These are phyloP conservation scores for Thoreauomyces humboldtii DNA, from an alignment of 192 early-diverging fungal species.

Conservation along the genomic window DNA sequence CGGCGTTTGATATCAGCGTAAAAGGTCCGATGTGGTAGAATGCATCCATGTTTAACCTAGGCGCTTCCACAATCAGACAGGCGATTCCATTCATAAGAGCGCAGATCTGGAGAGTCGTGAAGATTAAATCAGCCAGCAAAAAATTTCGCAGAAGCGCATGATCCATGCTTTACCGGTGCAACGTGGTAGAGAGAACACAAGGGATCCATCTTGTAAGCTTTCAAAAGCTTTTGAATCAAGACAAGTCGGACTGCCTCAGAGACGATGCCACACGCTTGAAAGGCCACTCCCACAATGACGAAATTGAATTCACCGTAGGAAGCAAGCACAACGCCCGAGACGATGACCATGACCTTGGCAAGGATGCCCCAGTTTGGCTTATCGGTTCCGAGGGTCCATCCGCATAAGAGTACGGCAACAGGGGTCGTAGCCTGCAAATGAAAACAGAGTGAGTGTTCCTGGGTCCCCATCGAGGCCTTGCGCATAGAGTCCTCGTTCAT, in stretches of 20 bases:
- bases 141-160: background rate
- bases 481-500: background rate
- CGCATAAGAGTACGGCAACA: constrained; percentile 26
- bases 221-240: constrained; percentile 34
- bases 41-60: background rate
- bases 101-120: constrained; percentile 17
- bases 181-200: constrained; percentile 33
- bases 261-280: constrained; percentile 26
- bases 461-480: too few species aligned
- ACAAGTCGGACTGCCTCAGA: constrained; percentile 34
- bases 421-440: constrained; percentile 31
- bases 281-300: constrained; percentile 23
- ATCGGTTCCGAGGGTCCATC: constrained; percentile 4
- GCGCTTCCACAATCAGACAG: constrained; percentile 22
- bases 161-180: constrained; percentile 29
- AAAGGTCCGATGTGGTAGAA: constrained; percentile 13
- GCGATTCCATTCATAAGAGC: constrained; percentile 36
- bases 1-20: constrained; percentile 26
- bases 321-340: constrained; percentile 32
- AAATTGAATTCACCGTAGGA: constrained; percentile 36
- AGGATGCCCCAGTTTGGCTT: constrained; percentile 13
- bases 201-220: constrained; percentile 35
- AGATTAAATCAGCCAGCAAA: background rate
- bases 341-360: constrained; percentile 27
- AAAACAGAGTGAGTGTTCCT: background rate